Conservation (phyloP, 2,329 filamentous ascomycete species). For the Talaromyces sp. region DNA sequence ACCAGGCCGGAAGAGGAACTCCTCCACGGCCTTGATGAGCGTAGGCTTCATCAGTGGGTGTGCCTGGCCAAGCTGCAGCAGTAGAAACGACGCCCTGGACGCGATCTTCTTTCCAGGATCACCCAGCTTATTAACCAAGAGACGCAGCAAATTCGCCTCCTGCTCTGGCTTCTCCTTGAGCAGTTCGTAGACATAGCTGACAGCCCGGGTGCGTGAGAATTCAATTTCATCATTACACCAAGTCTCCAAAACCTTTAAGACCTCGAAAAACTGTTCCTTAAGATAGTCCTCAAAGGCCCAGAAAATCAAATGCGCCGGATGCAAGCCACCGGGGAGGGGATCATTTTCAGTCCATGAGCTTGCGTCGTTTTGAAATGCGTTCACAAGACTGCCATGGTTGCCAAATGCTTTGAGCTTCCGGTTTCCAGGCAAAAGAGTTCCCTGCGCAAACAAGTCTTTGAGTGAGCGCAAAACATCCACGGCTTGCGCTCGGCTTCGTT, state of each 20-base stretch:
- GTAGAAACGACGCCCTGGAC: constrained; percentile 83
- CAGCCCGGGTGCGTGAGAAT: constrained; percentile 78
- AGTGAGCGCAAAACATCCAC: constrained; percentile 87
- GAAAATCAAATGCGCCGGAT: constrained; percentile 70
- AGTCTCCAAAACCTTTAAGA: constrained; percentile 82
- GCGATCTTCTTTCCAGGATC: constrained; percentile 94
- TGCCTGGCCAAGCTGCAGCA: constrained; percentile 82
- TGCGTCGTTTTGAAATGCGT: constrained; percentile 60
- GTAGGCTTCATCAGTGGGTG: constrained; percentile 93
- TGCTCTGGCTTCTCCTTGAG: constrained; percentile 96
- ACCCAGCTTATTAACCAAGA: constrained; percentile 94
- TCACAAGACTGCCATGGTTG: constrained; percentile 70
- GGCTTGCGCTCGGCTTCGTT: constrained; percentile 88
- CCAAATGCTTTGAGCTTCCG: constrained; percentile 76
- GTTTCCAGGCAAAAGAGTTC: constrained; percentile 74
- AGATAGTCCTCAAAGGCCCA: constrained; percentile 97
- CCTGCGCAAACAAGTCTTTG: constrained; percentile 89
- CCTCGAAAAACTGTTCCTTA: constrained; percentile 87
- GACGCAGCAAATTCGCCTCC: constrained; percentile 83
- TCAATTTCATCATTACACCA: constrained; percentile 96
- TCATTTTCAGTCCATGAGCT: constrained; percentile 65
- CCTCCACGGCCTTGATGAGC: constrained; percentile 80
- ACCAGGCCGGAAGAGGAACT: constrained; percentile 78
- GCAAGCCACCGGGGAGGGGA: constrained; percentile 66
- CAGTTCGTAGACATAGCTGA: constrained; percentile 87